A percentile compares a stretch with the other conserved stretches of the same genome.
These are phyloP conservation scores for Boletus mariae DNA, from an alignment of 1,284 basidiomycete species.

Conservation along the genomic window DNA sequence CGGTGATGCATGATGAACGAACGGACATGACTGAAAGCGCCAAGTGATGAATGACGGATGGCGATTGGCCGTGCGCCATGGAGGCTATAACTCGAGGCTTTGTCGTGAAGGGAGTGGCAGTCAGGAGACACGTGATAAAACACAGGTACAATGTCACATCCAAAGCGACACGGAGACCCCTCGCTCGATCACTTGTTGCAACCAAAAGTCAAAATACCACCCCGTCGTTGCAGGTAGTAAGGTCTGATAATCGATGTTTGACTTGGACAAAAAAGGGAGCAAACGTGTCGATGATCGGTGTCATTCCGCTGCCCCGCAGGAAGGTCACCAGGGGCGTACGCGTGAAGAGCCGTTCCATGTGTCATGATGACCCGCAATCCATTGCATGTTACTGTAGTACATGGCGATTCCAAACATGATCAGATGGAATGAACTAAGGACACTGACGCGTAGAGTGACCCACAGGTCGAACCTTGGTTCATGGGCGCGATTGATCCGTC, in stretches of 20 bases:
- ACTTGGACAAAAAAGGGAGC: background rate
- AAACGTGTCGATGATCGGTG: background rate
- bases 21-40: background rate
- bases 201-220: slow-evolving; percentile 4
- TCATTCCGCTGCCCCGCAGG: background rate
- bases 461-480: slow-evolving; percentile 1
- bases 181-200: background rate
- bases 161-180: no score
- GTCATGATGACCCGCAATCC: slow-evolving; percentile 5
- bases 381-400: slow-evolving; percentile 5
- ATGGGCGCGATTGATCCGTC: slow-evolving; percentile 6
- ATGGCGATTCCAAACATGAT: background rate
- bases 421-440: background rate
- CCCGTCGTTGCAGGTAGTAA: background rate
- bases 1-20: background rate
- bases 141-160: background rate
- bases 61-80: background rate
- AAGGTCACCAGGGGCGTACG: slow-evolving; percentile 1
- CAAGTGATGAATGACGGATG: background rate
- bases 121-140: background rate
- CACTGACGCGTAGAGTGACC: background rate
- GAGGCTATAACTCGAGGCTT: background rate
- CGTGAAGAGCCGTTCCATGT: background rate
- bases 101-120: background rate
- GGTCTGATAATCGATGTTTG: background rate